Conservation (phyloP, 202 grass and related monocot genomes). For the Saccharum hybrid region DNA sequence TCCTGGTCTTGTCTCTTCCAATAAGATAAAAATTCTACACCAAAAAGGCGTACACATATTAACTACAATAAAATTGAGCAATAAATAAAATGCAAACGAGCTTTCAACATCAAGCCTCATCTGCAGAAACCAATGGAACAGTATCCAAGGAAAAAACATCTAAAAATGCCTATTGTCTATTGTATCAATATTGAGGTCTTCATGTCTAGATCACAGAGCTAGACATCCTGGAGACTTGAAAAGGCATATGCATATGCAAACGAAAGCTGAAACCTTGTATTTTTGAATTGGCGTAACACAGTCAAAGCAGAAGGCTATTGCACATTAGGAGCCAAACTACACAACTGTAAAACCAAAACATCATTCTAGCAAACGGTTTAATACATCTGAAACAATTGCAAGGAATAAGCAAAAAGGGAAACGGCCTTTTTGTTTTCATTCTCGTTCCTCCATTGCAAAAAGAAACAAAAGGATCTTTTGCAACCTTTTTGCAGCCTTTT, state of each 20-base stretch:
- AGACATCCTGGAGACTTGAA: conserved; percentile 4
- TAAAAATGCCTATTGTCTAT: neutral
- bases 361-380: conserved; percentile 13
- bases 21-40: conserved; percentile 94
- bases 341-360: conserved; percentile 26
- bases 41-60: conserved; percentile 20
- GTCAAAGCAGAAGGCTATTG: conserved; percentile 9
- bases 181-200: conserved; percentile 24
- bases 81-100: neutral
- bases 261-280: neutral
- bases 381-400: conserved; percentile 27
- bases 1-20: conserved; percentile 81
- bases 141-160: neutral
- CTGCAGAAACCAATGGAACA: conserved; percentile 42
- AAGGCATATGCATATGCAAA: neutral
- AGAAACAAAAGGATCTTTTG: conserved; percentile 45
- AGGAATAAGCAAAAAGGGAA: conserved; percentile 15
- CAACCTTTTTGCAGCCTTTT: conserved; percentile 55
- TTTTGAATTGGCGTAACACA: neutral
- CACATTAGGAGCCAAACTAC: conserved; percentile 13
- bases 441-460: conserved; percentile 39
- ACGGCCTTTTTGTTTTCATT: conserved; percentile 29
- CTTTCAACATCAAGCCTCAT: neutral
- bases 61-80: neutral
- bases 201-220: conserved; percentile 15